A percentile compares a stretch with the other conserved stretches of the same genome.
Conservation (phyloP, 202 grass and related monocot species). For the Schoenoplectus tabernaemontani region DNA sequence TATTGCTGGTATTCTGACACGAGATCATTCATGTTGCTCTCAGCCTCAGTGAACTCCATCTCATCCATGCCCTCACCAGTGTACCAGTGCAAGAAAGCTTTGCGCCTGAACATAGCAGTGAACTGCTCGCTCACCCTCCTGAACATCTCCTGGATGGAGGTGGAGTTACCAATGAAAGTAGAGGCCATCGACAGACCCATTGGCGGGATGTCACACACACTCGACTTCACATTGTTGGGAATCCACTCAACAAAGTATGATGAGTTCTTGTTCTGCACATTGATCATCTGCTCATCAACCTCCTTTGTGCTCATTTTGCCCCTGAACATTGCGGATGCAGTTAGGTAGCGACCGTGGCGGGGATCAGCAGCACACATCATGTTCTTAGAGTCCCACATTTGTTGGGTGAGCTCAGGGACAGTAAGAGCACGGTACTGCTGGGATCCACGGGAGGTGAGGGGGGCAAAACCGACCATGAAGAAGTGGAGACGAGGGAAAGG, state of each 20-base stretch:
- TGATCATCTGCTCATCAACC: slow-evolving; percentile 86
- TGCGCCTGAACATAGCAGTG: slow-evolving; percentile 86
- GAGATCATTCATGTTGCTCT: slow-evolving; percentile 90
- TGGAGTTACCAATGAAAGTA: slow-evolving; percentile 81
- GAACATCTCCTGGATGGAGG: slow-evolving; percentile 91
- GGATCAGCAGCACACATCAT: slow-evolving; percentile 89
- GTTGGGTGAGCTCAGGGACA: slow-evolving; percentile 80
- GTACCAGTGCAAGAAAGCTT: slow-evolving; percentile 97
- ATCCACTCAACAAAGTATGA: slow-evolving; percentile 93
- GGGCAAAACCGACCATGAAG: slow-evolving; percentile 87
- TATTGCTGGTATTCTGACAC: slow-evolving; percentile 91
- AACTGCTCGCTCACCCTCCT: slow-evolving; percentile 92
- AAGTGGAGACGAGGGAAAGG: slow-evolving; percentile 83
- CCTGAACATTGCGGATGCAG: slow-evolving; percentile 75
- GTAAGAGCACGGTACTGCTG: slow-evolving; percentile 83
- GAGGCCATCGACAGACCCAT: slow-evolving; percentile 67
- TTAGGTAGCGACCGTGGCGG: slow-evolving; percentile 66
- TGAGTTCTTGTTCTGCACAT: slow-evolving; percentile 86
- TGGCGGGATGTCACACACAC: slow-evolving; percentile 67
- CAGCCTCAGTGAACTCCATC: slow-evolving; percentile 83
- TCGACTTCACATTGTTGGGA: slow-evolving; percentile 80
- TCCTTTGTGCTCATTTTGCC: slow-evolving; percentile 94
- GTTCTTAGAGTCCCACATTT: slow-evolving; percentile 96
- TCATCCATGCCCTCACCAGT: slow-evolving; percentile 90
- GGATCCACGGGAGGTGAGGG: slow-evolving; percentile 76